A percentile compares a stretch with the other conserved stretches of the same genome.
phyloP scores from a whole-genome alignment of 345 rosid species.

The Brassica rapa region DNA sequence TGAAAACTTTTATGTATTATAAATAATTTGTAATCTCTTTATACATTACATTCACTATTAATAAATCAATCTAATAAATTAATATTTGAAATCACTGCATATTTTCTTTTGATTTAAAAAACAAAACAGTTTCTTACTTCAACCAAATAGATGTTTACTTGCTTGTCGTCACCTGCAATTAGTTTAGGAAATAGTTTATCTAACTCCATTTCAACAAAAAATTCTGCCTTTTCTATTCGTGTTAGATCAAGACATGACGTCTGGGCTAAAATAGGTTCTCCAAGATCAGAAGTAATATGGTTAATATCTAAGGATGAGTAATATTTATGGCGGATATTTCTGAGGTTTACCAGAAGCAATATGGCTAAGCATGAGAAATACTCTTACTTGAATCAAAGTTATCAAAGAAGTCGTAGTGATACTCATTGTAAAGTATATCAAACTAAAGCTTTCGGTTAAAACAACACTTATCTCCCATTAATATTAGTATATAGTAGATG shows the following conservation, averaged over 20 bases:
- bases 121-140: not conserved
- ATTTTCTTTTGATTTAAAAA: no score
- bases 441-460: not conserved
- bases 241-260: not conserved
- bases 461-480: not conserved
- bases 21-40: no score
- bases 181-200: not conserved
- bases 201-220: no score
- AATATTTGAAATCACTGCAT: no score
- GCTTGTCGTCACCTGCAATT: not conserved
- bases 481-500: not conserved
- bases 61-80: no score
- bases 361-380: not conserved
- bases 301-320: not conserved
- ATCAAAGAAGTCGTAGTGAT: not conserved
- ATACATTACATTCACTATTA: no score
- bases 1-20: no score
- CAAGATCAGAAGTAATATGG: no score
- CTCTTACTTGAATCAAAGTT: not conserved
- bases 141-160: not conserved
- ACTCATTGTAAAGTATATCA: not conserved
- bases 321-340: not conserved
- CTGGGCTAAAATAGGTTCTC: not conserved
- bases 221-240: not conserved
- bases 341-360: not conserved